phyloP scores from a whole-genome alignment of 805 yeast genomes.

The Kuraishia floccosa region DNA sequence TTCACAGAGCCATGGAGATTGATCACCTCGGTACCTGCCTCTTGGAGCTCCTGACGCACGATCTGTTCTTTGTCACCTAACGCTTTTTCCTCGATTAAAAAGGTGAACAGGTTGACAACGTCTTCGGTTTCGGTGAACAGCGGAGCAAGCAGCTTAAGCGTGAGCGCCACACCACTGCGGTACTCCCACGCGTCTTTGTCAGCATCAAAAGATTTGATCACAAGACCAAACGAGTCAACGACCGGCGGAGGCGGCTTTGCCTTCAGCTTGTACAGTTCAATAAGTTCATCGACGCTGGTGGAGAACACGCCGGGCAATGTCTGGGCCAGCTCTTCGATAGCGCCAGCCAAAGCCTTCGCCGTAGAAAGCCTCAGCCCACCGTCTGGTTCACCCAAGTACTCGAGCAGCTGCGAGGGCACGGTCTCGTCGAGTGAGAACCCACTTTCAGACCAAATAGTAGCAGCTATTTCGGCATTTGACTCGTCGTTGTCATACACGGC shows the following conservation, averaged over 20 bases:
- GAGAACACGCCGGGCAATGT: constrained; percentile 14
- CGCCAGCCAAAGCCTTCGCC: constrained; percentile 59
- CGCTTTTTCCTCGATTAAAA: constrained; percentile 51
- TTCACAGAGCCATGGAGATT: constrained; percentile 49
- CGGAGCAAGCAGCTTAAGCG: constrained; percentile 47
- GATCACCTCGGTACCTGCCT: constrained; percentile 75
- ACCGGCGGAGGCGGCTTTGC: constrained; percentile 69
- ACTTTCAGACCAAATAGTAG: constrained; percentile 80
- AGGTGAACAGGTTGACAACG: constrained; percentile 46
- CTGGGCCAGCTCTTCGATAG: constrained; percentile 25
- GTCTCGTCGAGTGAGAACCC: constrained; percentile 30
- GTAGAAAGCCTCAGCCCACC: constrained; percentile 63
- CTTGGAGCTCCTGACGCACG: constrained; percentile 76
- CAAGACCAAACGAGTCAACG: constrained; percentile 72
- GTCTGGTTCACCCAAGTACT: constrained; percentile 41
- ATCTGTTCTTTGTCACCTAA: constrained; percentile 63
- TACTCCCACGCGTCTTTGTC: constrained; percentile 76
- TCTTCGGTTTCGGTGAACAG: constrained; percentile 24
- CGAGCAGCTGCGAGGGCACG: constrained; percentile 34
- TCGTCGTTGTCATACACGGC: constrained; percentile 65
- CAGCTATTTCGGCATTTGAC: constrained; percentile 51
- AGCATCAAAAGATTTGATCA: constrained; percentile 45
- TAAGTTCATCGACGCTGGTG: constrained; percentile 28
- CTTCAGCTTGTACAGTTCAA: constrained; percentile 45
- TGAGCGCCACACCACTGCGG: constrained; percentile 70